Evolutionary conservation across 805 yeast species (phyloP).

Genomic region (Starmerella gropengiesseri): DNA sequence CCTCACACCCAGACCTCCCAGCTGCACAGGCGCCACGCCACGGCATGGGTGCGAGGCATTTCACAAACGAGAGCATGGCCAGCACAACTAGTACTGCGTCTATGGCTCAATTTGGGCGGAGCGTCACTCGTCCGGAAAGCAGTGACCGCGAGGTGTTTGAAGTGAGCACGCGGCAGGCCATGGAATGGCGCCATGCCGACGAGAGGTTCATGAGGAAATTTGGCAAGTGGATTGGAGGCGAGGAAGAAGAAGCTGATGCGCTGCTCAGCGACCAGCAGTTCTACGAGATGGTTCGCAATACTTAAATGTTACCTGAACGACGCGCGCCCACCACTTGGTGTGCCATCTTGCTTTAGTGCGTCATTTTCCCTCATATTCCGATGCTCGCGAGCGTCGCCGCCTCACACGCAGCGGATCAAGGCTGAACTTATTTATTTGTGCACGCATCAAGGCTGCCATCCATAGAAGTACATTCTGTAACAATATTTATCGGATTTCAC

Average conservation of each 20-base stretch:
- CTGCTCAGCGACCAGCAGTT: constrained; percentile 19
- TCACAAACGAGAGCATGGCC: constrained; percentile 16
- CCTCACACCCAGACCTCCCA: too few species aligned
- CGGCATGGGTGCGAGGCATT: background rate
- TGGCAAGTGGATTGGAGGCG: constrained; percentile 26
- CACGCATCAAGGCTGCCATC: too few species aligned
- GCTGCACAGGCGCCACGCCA: background rate
- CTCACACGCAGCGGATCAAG: too few species aligned
- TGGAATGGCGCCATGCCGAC: constrained; percentile 25
- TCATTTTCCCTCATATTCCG: background rate
- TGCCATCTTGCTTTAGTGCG: background rate
- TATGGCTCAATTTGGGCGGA: constrained; percentile 9
- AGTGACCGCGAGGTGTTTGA: constrained; percentile 22
- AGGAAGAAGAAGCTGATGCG: constrained; percentile 18
- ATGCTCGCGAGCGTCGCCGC: too few species aligned
- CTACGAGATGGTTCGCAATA: constrained; percentile 24
- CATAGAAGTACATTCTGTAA: too few species aligned
- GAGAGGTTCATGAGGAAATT: constrained; percentile 26
- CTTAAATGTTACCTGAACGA: constrained; percentile 1
- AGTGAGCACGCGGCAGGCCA: constrained; percentile 14
- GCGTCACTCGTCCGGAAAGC: constrained; percentile 21
- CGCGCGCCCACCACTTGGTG: background rate
- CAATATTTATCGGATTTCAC: too few species aligned
- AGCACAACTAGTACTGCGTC: constrained; percentile 11
- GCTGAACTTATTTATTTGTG: too few species aligned